These are phyloP conservation scores for Xylaria intraflava DNA, from an alignment of 495 filamentous ascomycete genomes.

Conservation along the genomic window DNA sequence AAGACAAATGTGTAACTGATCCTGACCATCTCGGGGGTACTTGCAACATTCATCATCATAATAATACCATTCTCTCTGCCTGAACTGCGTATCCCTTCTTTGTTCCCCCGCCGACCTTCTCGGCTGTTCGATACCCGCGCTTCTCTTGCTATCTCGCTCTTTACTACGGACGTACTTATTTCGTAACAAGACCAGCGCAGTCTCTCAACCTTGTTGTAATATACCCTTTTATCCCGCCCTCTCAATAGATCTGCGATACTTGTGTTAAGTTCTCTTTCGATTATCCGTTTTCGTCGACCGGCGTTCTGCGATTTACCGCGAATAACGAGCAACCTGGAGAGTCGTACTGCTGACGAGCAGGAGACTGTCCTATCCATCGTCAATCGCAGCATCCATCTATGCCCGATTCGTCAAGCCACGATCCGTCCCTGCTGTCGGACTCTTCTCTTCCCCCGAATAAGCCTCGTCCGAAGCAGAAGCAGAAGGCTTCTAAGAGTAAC, in stretches of 20 bases:
- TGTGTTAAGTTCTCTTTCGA: neutral
- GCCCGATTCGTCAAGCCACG: conserved; percentile 39
- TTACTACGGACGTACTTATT: too few species aligned
- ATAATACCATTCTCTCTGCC: conserved; percentile 13
- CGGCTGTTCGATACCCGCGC: conserved; percentile 5
- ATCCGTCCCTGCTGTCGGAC: conserved; percentile 24
- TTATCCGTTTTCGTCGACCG: neutral
- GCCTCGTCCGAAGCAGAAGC: conserved; percentile 22
- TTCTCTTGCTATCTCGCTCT: neutral
- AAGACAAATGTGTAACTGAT: neutral
- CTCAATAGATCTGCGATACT: neutral
- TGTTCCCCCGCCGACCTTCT: conserved; percentile 9
- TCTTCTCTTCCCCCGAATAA: conserved; percentile 23
- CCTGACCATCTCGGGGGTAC: neutral
- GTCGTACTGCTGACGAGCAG: conserved; percentile 34
- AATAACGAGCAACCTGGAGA: conserved; percentile 16
- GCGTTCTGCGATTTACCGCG: conserved; percentile 10
- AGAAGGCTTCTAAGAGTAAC: conserved; percentile 26
- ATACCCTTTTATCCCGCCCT: neutral
- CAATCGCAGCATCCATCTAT: conserved; percentile 34
- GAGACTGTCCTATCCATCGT: conserved; percentile 30
- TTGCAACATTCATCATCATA: conserved; percentile 1
- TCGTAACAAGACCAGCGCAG: neutral
- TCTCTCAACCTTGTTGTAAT: neutral
- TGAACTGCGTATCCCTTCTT: conserved; percentile 4